Evolutionary conservation across 2,329 filamentous ascomycete genomes (phyloP).

Genomic region (Paracoccidioides brasiliensis): DNA sequence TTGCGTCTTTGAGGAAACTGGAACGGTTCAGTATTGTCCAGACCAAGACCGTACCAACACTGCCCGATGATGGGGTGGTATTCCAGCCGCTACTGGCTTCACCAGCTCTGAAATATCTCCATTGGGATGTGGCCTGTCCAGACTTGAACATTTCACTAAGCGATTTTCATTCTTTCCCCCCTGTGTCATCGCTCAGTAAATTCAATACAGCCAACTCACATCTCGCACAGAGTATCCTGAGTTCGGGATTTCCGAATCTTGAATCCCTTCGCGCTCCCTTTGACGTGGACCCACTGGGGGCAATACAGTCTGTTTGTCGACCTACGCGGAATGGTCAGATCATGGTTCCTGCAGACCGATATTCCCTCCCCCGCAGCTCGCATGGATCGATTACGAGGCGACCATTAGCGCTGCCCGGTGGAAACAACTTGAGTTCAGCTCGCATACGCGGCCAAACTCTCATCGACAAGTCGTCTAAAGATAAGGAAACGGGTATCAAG

Average conservation of each 20-base stretch:
- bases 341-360: constrained; percentile 27
- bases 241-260: constrained; percentile 30
- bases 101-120: constrained; percentile 37
- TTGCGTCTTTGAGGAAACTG: constrained; percentile 35
- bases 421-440: constrained; percentile 32
- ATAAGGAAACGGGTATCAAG: constrained; percentile 28
- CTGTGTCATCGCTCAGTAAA: constrained; percentile 22
- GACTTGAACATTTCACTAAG: constrained; percentile 25
- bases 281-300: constrained; percentile 32
- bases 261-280: constrained; percentile 30
- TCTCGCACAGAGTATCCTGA: constrained; percentile 32
- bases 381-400: constrained; percentile 29
- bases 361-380: constrained; percentile 30
- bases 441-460: constrained; percentile 34
- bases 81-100: constrained; percentile 39
- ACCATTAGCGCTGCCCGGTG: constrained; percentile 28
- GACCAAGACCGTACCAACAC: constrained; percentile 32
- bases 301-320: constrained; percentile 31
- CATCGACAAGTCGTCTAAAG: constrained; percentile 31
- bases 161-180: constrained; percentile 26
- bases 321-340: constrained; percentile 27
- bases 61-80: constrained; percentile 30
- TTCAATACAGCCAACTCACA: constrained; percentile 29
- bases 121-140: constrained; percentile 41
- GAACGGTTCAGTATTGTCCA: constrained; percentile 42